Percentiles rank a stretch among this genome's conserved stretches.
Conservation (phyloP, 192 early-diverging fungal species). For the Coemansia sp. region DNA sequence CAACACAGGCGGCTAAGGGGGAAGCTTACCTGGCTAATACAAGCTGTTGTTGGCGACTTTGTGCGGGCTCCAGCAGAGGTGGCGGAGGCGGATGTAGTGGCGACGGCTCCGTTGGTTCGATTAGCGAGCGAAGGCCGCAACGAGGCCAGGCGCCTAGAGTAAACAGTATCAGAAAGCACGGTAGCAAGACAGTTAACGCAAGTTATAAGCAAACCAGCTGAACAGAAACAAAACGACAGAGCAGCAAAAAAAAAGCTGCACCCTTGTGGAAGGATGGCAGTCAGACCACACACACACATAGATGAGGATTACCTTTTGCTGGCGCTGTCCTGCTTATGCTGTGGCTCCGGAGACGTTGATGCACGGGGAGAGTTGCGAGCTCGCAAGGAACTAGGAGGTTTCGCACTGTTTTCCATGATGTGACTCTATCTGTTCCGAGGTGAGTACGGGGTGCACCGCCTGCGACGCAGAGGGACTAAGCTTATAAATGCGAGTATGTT, state of each 20-base stretch:
- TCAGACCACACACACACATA: not conserved
- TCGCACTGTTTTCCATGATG: conserved; percentile 6
- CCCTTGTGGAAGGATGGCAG: not conserved
- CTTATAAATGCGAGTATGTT: not conserved
- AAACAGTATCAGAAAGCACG: conserved; percentile 7
- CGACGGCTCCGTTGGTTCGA: not conserved
- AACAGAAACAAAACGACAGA: not conserved
- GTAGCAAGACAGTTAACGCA: conserved; percentile 9
- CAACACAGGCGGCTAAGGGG: not conserved
- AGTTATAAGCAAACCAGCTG: not conserved
- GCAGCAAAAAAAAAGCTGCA: conserved; percentile 15
- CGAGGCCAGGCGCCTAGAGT: conserved; percentile 13
- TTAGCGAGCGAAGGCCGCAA: conserved; percentile 9
- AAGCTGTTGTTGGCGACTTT: conserved; percentile 6
- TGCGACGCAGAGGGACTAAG: not conserved
- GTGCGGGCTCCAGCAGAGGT: not conserved
- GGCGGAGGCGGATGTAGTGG: not conserved
- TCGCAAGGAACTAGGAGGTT: not conserved
- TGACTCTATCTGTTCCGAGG: conserved; percentile 1
- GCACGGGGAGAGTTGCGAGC: not conserved
- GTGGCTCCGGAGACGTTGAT: conserved; percentile 12
- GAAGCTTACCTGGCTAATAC: conserved; percentile 1
- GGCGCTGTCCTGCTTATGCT: conserved; percentile 13
- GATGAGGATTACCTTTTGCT: conserved; percentile 2
- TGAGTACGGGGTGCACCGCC: not conserved